Base-by-base conservation (phyloP, 2,329 filamentous ascomycete species). In the Aspergillus phoenicis region DNA sequence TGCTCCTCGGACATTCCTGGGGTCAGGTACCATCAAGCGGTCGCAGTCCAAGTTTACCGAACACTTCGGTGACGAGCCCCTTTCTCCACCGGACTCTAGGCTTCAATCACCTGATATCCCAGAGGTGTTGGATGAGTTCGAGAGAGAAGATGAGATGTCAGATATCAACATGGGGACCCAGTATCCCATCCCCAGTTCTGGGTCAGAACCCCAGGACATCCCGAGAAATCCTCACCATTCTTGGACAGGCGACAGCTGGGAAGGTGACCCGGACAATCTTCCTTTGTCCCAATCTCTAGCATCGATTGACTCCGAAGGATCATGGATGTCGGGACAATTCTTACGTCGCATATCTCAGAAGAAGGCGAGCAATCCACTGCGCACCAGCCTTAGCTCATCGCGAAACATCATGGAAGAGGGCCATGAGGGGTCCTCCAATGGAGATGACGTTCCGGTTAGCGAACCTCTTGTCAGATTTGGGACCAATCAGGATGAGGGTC, bases 251-350 rank as follows among this genome's bases (percentile, higher is more conserved):
- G 74, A 75, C 39, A 74, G 71, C 84, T 5, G 87, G 82, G 17
- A 88, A 83, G 66, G 83, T 79, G 38, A 74, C 55, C 66, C 73
- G 55, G 70, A 84, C 64, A 80, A 78, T 48, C 73, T 77, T 20
- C 77, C 79, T 36, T 67, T 93, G 72, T 91, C 93, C 30, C 89
- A 93, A 75, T 98, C 94, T 0, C 83, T 98, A 17, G 95, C 93
- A 2, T 97, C 93, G 0, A 91, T 98, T 61, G 95, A 97, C 72
- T 97, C 93, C 0, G 95, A 99, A 79, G 95, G 86, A 4, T 97
- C 93, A 0, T 99, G 95, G 95, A 87, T 99, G 48, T 95, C 93
- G 3, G 93, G 94, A 15, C 88, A 89, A 59, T 82, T 84, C 63
- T 75, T 82, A 81, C 82, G 65, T 71, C 81, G 59, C 73, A 81